Evolutionary conservation across 176 grass and related monocot genomes (phyloP).

Genomic region (Aegilops sharonensis): DNA sequence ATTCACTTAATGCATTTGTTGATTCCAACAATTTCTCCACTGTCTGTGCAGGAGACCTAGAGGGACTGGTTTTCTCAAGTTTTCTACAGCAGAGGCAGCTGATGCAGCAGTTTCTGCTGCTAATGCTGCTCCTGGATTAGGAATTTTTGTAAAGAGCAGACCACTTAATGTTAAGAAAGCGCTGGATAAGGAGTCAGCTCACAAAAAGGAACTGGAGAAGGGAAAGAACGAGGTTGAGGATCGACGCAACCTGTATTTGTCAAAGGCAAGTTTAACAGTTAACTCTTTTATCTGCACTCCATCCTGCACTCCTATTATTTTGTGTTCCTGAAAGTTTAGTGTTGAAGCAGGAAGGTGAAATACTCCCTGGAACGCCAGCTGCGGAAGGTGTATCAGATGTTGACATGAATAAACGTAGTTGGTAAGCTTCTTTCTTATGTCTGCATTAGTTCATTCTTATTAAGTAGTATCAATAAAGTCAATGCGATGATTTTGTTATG

Average conservation of each 20-base stretch:
- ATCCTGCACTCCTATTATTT: constrained; percentile 18
- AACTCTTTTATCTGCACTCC: not conserved
- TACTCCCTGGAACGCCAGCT: constrained; percentile 73
- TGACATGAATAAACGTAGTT: constrained; percentile 89
- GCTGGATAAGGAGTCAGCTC: constrained; percentile 82
- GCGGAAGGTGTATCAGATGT: constrained; percentile 82
- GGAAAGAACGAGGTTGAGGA: constrained; percentile 75
- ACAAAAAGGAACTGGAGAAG: constrained; percentile 76
- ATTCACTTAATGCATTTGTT: constrained; percentile 21
- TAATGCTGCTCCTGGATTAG: constrained; percentile 77
- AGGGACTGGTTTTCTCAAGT: constrained; percentile 86
- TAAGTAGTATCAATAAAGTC: not conserved
- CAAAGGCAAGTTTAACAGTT: constrained; percentile 54
- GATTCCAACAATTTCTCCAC: not conserved
- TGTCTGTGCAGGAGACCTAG: constrained; percentile 66
- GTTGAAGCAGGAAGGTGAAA: constrained; percentile 77
- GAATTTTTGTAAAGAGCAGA: constrained; percentile 83
- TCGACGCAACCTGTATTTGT: constrained; percentile 81
- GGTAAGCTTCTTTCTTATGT: constrained; percentile 37
- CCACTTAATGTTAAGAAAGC: constrained; percentile 73
- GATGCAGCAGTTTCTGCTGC: constrained; percentile 74
- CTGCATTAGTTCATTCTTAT: not conserved
- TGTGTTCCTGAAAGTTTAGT: constrained; percentile 31
- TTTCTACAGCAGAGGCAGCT: constrained; percentile 55
- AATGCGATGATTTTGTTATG: constrained; percentile 1